Evolutionary conservation across 768 basidiomycete species (phyloP).

Genomic region (Myochromella boudieri): DNA sequence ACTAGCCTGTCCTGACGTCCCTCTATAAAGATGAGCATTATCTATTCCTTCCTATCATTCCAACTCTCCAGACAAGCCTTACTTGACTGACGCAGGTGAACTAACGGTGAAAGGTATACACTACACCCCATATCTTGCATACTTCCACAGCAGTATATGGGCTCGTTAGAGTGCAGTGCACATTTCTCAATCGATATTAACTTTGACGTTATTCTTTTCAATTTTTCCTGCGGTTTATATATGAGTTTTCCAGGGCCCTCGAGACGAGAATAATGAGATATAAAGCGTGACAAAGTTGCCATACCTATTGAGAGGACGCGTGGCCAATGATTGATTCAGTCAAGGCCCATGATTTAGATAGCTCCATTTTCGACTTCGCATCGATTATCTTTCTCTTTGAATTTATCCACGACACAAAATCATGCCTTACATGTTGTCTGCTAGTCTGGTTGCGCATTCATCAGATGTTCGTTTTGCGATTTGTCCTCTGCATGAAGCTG

Average conservation of each 20-base stretch:
- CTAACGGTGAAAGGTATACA: slow-evolving; percentile 85
- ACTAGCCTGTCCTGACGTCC: no score
- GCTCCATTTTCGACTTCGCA: slow-evolving; percentile 30
- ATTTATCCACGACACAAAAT: no score
- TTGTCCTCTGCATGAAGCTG: slow-evolving; percentile 14
- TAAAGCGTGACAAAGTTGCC: not conserved
- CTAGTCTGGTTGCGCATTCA: slow-evolving; percentile 66
- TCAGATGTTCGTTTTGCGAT: slow-evolving; percentile 59
- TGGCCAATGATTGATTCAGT: slow-evolving; percentile 7
- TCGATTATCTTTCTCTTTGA: slow-evolving; percentile 6
- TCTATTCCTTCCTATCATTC: slow-evolving; percentile 50
- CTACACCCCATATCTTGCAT: slow-evolving; percentile 81
- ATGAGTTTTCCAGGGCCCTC: not conserved
- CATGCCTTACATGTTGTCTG: slow-evolving; percentile 80
- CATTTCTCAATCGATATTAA: slow-evolving; percentile 43
- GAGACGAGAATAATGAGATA: not conserved
- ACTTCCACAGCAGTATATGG: slow-evolving; percentile 56
- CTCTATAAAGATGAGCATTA: no score
- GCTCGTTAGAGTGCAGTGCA: slow-evolving; percentile 87
- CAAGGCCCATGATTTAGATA: not conserved
- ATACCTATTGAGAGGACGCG: slow-evolving; percentile 4
- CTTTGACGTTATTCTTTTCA: no score
- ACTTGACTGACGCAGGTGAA: slow-evolving; percentile 68
- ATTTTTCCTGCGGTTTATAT: not conserved
- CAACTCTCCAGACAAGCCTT: slow-evolving; percentile 31